Evolutionary conservation across 805 yeast genomes (phyloP), one percentile per base, ranked within the genome.

Genomic region (Priceomyces medius): DNA sequence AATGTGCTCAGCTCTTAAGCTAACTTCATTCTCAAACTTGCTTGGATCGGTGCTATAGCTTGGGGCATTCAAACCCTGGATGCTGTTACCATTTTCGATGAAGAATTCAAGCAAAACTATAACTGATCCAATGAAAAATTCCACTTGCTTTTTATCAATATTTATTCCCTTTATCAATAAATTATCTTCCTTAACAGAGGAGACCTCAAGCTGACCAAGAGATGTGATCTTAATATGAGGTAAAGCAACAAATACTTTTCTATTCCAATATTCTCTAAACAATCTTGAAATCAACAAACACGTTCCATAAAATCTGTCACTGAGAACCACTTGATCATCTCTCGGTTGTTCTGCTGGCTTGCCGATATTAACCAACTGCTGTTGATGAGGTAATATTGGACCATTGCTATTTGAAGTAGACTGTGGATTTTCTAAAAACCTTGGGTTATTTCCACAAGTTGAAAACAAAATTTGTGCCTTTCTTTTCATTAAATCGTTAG

Each of bases 261-360:
- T 70, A 41, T 73, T 74, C 99, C 99, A 93, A 35, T 81, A 71
- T 14, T 81, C 83, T 48, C 95, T 76, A 47, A 91, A 79, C 13
- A 90, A 62, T 50, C 98, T 77, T 1, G 96, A 76, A 23, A 89
- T 70, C 44, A 89, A 76, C 19, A 88, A 73, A 10, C 91, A 83
- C 13, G 88, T 78, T 35, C 97, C 98, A 59, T 88, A 90, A 54
- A 90, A 89, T 50, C 97, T 73, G 51, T 96, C 95, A 63, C 96
- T 87, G 45, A 93, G 74, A 21, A 86, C 80, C n/a, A 91, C 96
- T 58, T 82, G 83, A 48, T 83, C 86, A 37, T 83, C 73, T 27
- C 77, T 54, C 37, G 54, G 76, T 58, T 50, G 74, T 5, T 59
- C 63, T 39, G 51, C 27, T 38, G 54, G 28, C 42, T 47, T 29